phyloP scores from a whole-genome alignment of 202 grass and related monocot genomes.

The Zizania palustris region DNA sequence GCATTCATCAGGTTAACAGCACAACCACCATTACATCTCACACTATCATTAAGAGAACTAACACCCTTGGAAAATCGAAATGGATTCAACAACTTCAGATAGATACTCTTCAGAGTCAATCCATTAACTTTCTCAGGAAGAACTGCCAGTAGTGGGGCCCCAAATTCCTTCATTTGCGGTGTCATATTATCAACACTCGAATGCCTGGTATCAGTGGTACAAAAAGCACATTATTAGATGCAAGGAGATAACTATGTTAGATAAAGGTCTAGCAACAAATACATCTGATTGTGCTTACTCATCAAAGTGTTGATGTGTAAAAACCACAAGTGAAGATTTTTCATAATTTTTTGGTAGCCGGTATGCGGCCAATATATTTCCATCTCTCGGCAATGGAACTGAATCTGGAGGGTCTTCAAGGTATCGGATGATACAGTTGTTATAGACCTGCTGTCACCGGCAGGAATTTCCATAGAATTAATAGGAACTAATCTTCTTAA shows the following conservation, averaged over 20 bases:
- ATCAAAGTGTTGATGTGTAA: constrained; percentile 76
- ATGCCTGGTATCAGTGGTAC: constrained; percentile 47
- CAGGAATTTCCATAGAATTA: too few species aligned
- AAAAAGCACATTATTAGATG: constrained; percentile 16
- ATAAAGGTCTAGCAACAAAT: constrained; percentile 20
- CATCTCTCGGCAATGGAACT: constrained; percentile 85
- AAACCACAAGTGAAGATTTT: constrained; percentile 66
- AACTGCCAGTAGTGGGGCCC: constrained; percentile 63
- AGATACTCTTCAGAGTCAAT: constrained; percentile 55
- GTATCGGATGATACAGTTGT: constrained; percentile 77
- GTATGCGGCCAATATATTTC: constrained; percentile 80
- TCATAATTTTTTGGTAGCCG: constrained; percentile 68
- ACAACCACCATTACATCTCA: constrained; percentile 43
- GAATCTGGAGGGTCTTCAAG: constrained; percentile 90
- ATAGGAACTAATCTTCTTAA: too few species aligned
- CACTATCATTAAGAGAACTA: constrained; percentile 46
- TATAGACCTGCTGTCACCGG: too few species aligned
- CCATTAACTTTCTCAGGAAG: constrained; percentile 69
- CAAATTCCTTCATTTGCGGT: constrained; percentile 56
- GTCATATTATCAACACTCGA: constrained; percentile 42
- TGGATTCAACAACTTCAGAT: constrained; percentile 73
- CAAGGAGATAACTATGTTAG: constrained; percentile 24
- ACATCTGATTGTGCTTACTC: constrained; percentile 64
- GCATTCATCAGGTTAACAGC: constrained; percentile 40
- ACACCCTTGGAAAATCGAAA: constrained; percentile 49